Evolutionary conservation across 352 stramenopile genomes (phyloP).

Genomic region (Pythium diclinum): DNA sequence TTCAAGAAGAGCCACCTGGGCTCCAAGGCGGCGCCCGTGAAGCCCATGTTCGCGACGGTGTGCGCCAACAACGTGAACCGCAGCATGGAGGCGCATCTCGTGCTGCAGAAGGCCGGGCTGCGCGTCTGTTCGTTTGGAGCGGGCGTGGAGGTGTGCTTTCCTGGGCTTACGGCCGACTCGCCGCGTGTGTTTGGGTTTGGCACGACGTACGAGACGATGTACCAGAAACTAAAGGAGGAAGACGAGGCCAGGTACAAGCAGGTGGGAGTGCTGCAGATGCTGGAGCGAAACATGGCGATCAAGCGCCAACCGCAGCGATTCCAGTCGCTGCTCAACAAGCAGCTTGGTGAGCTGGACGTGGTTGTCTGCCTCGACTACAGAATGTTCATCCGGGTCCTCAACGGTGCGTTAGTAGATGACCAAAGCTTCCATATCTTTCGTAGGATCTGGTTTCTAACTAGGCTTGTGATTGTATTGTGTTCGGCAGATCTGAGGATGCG

Average conservation of each 20-base stretch:
- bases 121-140: constrained; percentile 48
- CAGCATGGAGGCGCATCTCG: constrained; percentile 53
- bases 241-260: constrained; percentile 25
- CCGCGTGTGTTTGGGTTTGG: constrained; percentile 44
- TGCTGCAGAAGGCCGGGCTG: constrained; percentile 39
- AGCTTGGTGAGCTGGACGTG: constrained; percentile 42
- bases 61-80: constrained; percentile 68
- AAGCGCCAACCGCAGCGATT: constrained; percentile 48
- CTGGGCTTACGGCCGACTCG: constrained; percentile 22
- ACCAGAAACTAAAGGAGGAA: constrained; percentile 35
- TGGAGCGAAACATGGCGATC: constrained; percentile 48
- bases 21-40: background rate
- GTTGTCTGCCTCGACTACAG: constrained; percentile 54
- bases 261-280: constrained; percentile 45
- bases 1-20: constrained; percentile 16
- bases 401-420: constrained; percentile 10
- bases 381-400: constrained; percentile 25
- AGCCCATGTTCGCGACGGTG: constrained; percentile 46
- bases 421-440: background rate
- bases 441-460: background rate
- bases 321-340: constrained; percentile 38
- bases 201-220: constrained; percentile 47
- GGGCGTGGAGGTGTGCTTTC: constrained; percentile 45
- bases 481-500: constrained; percentile 28
- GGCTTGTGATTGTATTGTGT: background rate